A percentile compares a stretch with the other conserved stretches of the same genome.
Evolutionary conservation across 805 yeast species (phyloP).

Genomic region (Yarrowia sp.): DNA sequence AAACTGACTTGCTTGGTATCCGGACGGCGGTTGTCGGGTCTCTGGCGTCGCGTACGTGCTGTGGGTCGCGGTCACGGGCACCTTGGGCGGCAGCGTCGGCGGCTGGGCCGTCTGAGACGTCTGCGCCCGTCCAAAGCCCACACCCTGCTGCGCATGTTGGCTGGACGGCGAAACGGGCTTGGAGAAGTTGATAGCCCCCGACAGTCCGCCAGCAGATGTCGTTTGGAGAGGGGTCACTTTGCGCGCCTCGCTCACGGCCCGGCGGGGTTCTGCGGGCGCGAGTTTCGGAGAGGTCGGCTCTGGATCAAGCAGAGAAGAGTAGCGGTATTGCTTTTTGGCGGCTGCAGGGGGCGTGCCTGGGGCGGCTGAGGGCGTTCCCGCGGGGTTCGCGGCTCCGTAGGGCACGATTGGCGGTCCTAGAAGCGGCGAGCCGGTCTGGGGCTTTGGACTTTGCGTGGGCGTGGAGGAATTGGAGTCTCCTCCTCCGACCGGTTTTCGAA

Average conservation of each 20-base stretch:
- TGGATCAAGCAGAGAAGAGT: constrained; percentile 19
- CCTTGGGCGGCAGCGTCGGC: constrained; percentile 3
- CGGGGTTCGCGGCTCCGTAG: neutral
- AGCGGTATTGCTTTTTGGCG: constrained; percentile 5
- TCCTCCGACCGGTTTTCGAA: constrained; percentile 28
- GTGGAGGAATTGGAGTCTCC: neutral
- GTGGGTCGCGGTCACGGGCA: neutral
- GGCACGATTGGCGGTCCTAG: constrained; percentile 14
- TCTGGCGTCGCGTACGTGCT: neutral
- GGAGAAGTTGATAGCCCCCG: constrained; percentile 18
- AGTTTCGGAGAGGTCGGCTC: neutral
- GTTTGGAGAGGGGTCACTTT: constrained; percentile 11
- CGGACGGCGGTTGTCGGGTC: neutral
- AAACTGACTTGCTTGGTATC: constrained; percentile 12
- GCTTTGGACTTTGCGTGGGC: neutral
- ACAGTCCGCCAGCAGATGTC: constrained; percentile 10
- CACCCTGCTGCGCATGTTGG: neutral
- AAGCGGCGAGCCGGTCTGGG: constrained; percentile 13
- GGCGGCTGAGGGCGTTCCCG: neutral
- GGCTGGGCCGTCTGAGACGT: neutral
- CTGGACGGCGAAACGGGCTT: constrained; percentile 15
- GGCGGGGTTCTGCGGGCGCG: neutral
- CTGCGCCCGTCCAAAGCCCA: neutral
- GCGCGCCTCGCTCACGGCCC: constrained; percentile 8
- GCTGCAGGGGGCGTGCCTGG: neutral